phyloP scores from a whole-genome alignment of 495 filamentous ascomycete species.

The Aspergillus affinis region DNA sequence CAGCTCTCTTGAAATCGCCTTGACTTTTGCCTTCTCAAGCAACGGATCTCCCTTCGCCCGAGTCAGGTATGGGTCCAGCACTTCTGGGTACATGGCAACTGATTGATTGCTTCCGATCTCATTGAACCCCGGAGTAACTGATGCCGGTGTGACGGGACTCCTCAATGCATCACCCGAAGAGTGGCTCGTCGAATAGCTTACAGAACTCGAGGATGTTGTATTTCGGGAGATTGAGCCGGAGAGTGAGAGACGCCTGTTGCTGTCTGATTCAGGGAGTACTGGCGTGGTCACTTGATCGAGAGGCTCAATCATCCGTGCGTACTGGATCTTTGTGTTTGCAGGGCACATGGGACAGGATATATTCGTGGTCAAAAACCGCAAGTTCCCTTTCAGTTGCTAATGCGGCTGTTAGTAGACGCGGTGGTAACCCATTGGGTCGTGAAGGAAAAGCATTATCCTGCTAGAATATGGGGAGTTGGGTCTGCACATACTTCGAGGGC shows the following conservation, averaged over 20 bases:
- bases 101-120: constrained; percentile 18
- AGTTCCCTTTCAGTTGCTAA: constrained; percentile 23
- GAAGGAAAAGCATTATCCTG: not conserved
- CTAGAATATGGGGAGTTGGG: no score
- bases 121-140: constrained; percentile 9
- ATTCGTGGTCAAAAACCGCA: constrained; percentile 20
- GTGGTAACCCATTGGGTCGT: not conserved
- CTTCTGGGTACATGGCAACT: constrained; percentile 13
- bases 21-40: constrained; percentile 19
- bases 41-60: constrained; percentile 13
- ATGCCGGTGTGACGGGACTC: constrained; percentile 17
- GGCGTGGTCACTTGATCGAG: constrained; percentile 22
- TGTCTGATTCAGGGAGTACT: constrained; percentile 14
- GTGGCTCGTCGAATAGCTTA: constrained; percentile 26
- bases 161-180: constrained; percentile 19
- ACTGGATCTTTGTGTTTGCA: constrained; percentile 19
- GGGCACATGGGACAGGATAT: constrained; percentile 26
- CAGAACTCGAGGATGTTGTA: constrained; percentile 26
- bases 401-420: constrained; percentile 2
- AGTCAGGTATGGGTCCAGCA: constrained; percentile 6
- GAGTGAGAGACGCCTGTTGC: constrained; percentile 16
- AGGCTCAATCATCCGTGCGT: constrained; percentile 26
- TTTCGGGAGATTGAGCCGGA: constrained; percentile 17
- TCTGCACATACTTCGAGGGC: constrained; percentile 24
- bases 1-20: constrained; percentile 21